Percentiles rank a stretch among this genome's conserved stretches.
Conservation (phyloP, 2,329 filamentous ascomycete genomes). For the Zymoseptoria passerinii region DNA sequence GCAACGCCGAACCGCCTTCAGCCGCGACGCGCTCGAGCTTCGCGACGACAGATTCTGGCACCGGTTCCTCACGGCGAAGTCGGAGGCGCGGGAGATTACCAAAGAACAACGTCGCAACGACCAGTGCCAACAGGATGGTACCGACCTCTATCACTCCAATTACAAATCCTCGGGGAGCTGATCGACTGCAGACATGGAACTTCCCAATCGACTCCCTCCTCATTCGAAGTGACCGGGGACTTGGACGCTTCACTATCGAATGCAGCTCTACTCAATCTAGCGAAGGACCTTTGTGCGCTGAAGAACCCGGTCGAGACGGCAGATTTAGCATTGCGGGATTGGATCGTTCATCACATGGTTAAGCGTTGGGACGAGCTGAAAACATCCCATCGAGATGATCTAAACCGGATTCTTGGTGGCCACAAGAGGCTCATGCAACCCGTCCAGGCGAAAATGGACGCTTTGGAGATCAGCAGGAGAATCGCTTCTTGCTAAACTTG, state of each 20-base stretch:
- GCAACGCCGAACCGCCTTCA: conserved; percentile 8
- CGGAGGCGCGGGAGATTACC: conserved; percentile 1
- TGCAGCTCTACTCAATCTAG: not conserved
- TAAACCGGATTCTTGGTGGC: conserved; percentile 5
- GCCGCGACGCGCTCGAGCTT: conserved; percentile 3
- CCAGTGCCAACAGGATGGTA: not conserved
- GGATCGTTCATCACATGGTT: conserved; percentile 8
- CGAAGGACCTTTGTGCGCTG: not conserved
- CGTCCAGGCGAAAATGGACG: not conserved
- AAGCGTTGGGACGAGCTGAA: conserved; percentile 2
- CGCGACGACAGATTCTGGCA: conserved; percentile 5
- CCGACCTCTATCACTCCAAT: not conserved
- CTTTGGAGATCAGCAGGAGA: not conserved
- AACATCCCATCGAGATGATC: not conserved
- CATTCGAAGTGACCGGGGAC: not conserved
- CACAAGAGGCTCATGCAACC: not conserved
- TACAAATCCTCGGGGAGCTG: not conserved
- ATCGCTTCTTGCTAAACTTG: not conserved
- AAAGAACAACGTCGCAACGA: not conserved
- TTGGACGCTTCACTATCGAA: not conserved
- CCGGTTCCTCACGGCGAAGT: conserved; percentile 7
- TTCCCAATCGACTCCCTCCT: not conserved
- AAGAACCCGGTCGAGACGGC: not conserved
- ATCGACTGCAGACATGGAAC: not conserved
- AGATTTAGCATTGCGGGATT: not conserved